Conservation (phyloP, 163 green algal genomes). For the Volvox carteri region DNA sequence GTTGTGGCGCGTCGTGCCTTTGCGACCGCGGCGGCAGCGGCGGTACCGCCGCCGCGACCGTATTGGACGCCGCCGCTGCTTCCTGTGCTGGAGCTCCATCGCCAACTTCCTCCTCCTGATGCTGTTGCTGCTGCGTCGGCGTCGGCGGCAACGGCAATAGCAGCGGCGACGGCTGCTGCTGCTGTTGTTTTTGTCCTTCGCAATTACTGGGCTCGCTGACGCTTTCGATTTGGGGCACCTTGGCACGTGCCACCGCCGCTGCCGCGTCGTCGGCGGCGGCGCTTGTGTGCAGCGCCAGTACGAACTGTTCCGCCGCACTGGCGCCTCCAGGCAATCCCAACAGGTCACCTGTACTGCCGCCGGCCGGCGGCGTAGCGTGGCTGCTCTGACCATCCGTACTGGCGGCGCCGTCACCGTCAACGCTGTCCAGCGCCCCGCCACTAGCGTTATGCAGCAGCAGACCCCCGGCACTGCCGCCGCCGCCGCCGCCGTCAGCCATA, state of each 20-base stretch:
- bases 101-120: background rate
- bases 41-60: background rate
- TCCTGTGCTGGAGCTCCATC: too few species aligned
- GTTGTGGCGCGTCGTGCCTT: background rate
- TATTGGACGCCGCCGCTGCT: background rate
- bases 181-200: background rate
- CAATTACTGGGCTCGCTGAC: background rate
- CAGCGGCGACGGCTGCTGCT: too few species aligned
- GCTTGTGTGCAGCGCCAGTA: background rate
- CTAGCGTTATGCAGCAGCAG: background rate
- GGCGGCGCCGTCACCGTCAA: background rate
- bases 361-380: background rate
- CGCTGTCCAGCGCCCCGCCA: background rate
- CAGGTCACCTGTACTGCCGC: slow-evolving; percentile 16
- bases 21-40: background rate
- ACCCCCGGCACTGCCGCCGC: background rate
- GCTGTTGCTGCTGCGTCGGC: background rate
- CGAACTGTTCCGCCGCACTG: slow-evolving; percentile 29
- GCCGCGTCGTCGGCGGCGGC: background rate
- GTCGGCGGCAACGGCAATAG: background rate
- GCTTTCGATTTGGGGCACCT: background rate
- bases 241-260: background rate
- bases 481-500: background rate
- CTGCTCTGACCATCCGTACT: background rate
- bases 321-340: background rate